These are phyloP conservation scores for Phytophthora idaei DNA, from an alignment of 352 stramenopile species.

Conservation along the genomic window DNA sequence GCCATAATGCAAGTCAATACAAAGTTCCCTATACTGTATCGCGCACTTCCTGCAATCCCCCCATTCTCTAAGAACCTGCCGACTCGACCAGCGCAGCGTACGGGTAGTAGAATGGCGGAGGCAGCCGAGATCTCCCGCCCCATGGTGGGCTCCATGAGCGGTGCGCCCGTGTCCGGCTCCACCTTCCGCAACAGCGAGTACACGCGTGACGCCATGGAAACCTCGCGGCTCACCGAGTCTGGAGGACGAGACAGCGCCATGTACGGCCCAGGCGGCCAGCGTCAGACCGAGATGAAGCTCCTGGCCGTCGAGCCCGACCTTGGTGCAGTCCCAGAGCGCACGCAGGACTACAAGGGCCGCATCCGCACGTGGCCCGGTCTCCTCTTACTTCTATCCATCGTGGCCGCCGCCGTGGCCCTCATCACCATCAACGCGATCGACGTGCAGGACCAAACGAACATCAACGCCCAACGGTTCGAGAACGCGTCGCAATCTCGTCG, in stretches of 20 bases:
- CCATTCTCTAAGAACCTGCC: conserved; percentile 21
- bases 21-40: conserved; percentile 1
- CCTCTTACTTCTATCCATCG: conserved; percentile 52
- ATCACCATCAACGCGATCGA: conserved; percentile 58
- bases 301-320: conserved; percentile 51
- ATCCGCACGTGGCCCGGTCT: conserved; percentile 69
- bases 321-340: conserved; percentile 44
- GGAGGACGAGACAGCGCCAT: conserved; percentile 29
- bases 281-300: conserved; percentile 72
- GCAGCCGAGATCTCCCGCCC: conserved; percentile 41
- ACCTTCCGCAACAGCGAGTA: conserved; percentile 63
- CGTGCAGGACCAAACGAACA: conserved; percentile 30
- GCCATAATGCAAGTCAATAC: conserved; percentile 8
- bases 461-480: conserved; percentile 36
- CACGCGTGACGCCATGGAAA: conserved; percentile 28
- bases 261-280: conserved; percentile 31
- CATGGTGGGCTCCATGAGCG: conserved; percentile 21
- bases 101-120: conserved; percentile 9
- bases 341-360: conserved; percentile 72
- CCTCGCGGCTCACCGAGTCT: conserved; percentile 43
- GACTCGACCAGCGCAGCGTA: not conserved
- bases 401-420: conserved; percentile 42
- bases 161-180: conserved; percentile 26
- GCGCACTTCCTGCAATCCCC: conserved; percentile 5
- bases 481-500: conserved; percentile 30